Base-by-base conservation (phyloP, 345 rosid genomes). In the Brassica rapa region DNA sequence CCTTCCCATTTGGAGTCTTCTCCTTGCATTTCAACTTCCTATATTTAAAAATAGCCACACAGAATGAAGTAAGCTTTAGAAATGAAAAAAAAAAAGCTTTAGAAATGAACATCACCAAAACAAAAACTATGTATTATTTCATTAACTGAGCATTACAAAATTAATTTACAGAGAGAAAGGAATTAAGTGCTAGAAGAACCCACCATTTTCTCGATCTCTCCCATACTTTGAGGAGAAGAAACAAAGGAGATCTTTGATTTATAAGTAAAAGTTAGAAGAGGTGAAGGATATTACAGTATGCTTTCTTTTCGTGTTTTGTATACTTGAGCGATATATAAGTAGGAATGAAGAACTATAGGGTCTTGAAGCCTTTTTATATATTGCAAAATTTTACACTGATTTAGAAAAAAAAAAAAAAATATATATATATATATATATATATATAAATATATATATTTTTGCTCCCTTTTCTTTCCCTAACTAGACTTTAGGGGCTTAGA, bases 1-100 rank as follows among this genome's bases (percentile, higher is more conserved):
- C 97, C 97, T 76, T 86, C 92, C 96, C 97, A 90, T 62, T 32
- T 68, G 15, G 63, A 1, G 65, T 0, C 68, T n/a, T 43, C 55
- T 81, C 70, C 64, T 56, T 55, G 64, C 3, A 74, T 73, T 39
- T 39, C 87, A 75, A 73, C 85, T 62, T 88, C 92, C 90, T 90
- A 51, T 3, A 33, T 30, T 21, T 62, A 12, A n/a, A 32, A 59
- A 30, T 61, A 46, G 10, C 32, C 43, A 41, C n/a, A 10, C 19
- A 33, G 1, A 39, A 32, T 0, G 23, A 57, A 7, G 0, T 23
- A 5, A 12, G 2, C 0, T 23, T 23, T 3, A 56, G 15, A 21
- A 16, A 30, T 7, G 8, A 74, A 29, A n/a, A 68, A n/a, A n/a
- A 15, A 19, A 55, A 19, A 55, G 2, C 0, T 23, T 23, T 3